Evolutionary conservation across 2,329 filamentous ascomycete species (phyloP).

Genomic region (Penicillium sp.): DNA sequence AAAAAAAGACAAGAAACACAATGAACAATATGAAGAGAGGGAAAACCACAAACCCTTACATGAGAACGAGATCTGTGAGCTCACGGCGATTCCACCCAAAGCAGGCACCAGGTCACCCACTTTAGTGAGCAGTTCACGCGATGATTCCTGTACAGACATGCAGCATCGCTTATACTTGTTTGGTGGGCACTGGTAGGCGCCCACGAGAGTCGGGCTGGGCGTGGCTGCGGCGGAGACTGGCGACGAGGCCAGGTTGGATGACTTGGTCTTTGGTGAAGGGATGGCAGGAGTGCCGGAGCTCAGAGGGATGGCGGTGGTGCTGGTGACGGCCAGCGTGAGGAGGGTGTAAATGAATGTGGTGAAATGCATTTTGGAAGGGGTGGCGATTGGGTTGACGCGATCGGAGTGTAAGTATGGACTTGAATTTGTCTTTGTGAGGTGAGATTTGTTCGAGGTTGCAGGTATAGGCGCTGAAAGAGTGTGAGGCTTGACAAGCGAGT

Average conservation of each 20-base stretch:
- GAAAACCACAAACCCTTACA: constrained; percentile 16
- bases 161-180: constrained; percentile 25
- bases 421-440: too few species aligned
- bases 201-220: constrained; percentile 7
- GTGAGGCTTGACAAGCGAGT: too few species aligned
- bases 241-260: constrained; percentile 1
- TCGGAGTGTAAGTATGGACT: too few species aligned
- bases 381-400: too few species aligned
- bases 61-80: constrained; percentile 20
- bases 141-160: constrained; percentile 13
- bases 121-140: constrained; percentile 11
- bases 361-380: constrained; percentile 8
- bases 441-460: too few species aligned
- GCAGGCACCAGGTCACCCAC: constrained; percentile 20
- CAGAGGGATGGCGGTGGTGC: constrained; percentile 11
- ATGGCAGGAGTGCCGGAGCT: background rate
- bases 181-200: constrained; percentile 20
- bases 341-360: constrained; percentile 9
- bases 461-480: too few species aligned
- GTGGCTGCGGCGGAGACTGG: constrained; percentile 2
- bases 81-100: constrained; percentile 16
- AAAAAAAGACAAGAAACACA: too few species aligned
- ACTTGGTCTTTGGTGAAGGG: constrained; percentile 3
- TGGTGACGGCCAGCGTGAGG: constrained; percentile 5
- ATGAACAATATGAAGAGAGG: too few species aligned